Conservation (phyloP, 257 asterid species). For the Lantana camara region DNA sequence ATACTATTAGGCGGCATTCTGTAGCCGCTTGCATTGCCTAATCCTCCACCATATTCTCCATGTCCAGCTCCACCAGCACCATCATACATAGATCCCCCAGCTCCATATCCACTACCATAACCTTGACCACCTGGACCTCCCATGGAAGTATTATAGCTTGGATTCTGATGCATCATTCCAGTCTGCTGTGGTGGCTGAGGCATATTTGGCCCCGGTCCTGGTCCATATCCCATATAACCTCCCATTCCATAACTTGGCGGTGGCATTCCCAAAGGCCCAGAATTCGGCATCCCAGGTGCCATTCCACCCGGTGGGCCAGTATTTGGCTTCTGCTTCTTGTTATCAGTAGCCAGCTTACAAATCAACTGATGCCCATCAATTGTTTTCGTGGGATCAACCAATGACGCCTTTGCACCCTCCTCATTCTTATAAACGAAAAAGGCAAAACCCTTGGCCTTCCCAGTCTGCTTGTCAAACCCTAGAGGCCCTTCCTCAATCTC, state of each 20-base stretch:
- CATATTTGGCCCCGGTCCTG: conserved; percentile 58
- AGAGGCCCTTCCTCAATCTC: conserved; percentile 98
- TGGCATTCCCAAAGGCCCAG: conserved; percentile 57
- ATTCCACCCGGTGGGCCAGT: conserved; percentile 59
- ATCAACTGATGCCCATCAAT: conserved; percentile 88
- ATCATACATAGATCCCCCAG: conserved; percentile 46
- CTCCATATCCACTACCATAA: conserved; percentile 59
- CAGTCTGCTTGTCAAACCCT: conserved; percentile 97
- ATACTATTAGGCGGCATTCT: conserved; percentile 65
- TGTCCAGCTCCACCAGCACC: conserved; percentile 47
- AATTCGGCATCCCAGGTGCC: conserved; percentile 47
- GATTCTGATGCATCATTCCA: conserved; percentile 68
- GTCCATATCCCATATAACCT: conserved; percentile 60
- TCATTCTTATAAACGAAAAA: conserved; percentile 92
- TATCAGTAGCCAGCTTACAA: conserved; percentile 92
- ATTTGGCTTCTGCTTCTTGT: conserved; percentile 74
- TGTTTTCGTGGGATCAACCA: conserved; percentile 72
- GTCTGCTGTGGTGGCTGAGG: conserved; percentile 66
- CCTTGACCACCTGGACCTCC: conserved; percentile 66
- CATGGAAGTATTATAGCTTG: conserved; percentile 41
- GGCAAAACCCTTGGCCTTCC: conserved; percentile 91
- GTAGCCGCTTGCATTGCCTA: conserved; percentile 57
- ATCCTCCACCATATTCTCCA: conserved; percentile 61
- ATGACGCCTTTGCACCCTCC: conserved; percentile 82
- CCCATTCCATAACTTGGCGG: conserved; percentile 52